Evolutionary conservation across 768 basidiomycete genomes (phyloP).

Genomic region (Podaxis sp.): DNA sequence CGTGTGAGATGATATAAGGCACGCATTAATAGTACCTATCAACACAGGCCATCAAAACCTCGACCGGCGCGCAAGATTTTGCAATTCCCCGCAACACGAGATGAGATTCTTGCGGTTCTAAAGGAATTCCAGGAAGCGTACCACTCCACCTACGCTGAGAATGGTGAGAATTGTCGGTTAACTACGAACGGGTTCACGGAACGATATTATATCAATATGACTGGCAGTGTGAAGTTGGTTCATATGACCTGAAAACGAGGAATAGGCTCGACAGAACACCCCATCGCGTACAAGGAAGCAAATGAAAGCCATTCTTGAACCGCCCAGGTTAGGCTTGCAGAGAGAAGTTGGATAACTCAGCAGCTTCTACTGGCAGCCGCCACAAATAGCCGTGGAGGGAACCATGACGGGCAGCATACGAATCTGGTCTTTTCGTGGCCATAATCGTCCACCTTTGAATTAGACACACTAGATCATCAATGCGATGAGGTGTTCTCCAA

Average conservation of each 20-base stretch:
- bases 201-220: not conserved
- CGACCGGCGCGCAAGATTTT: not conserved
- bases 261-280: not conserved
- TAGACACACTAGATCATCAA: conserved; percentile 4
- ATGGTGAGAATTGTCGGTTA: not conserved
- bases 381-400: not conserved
- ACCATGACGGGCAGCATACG: not conserved
- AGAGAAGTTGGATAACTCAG: not conserved
- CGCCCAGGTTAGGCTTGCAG: not conserved
- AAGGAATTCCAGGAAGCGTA: not conserved
- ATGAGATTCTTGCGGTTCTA: not conserved
- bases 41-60: not conserved
- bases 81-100: not conserved
- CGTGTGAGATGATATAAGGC: conserved; percentile 11
- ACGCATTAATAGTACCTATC: not conserved
- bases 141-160: not conserved
- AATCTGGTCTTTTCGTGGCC: not conserved
- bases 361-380: not conserved
- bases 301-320: not conserved
- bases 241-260: not conserved
- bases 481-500: not conserved
- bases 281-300: not conserved
- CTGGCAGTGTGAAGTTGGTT: not conserved
- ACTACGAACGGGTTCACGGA: not conserved
- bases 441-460: conserved; percentile 1